Evolutionary conservation across 2,329 filamentous ascomycete genomes (phyloP).

Genomic region (Xylariaceae sp.): DNA sequence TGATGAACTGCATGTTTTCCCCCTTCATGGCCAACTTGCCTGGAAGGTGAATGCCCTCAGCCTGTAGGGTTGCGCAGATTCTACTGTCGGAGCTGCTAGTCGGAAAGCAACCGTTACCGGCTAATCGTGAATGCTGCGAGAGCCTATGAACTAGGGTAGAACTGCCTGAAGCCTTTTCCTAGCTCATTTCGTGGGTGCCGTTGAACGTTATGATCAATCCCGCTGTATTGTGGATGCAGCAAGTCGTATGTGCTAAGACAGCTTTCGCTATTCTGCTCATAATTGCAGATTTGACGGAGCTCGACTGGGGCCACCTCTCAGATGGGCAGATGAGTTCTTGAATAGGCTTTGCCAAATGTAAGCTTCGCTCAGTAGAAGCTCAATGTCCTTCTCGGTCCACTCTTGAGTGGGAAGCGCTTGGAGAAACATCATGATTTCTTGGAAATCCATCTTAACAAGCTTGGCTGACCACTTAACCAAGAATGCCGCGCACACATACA

Average conservation of each 20-base stretch:
- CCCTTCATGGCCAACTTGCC: not conserved
- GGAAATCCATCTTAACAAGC: constrained; percentile 94
- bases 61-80: not conserved
- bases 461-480: constrained; percentile 98
- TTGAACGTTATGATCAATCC: not conserved
- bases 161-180: not conserved
- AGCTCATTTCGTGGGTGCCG: not conserved
- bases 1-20: not conserved
- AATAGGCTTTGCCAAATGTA: constrained; percentile 99
- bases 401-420: constrained; percentile 89
- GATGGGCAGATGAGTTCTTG: constrained; percentile 88
- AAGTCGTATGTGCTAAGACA: not conserved
- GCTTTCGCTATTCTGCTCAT: constrained; percentile 13
- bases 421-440: constrained; percentile 99
- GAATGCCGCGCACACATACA: constrained; percentile 97
- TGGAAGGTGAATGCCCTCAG: too few species aligned
- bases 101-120: not conserved
- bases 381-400: constrained; percentile 98
- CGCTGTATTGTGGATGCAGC: not conserved
- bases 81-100: not conserved
- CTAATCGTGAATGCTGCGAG: not conserved
- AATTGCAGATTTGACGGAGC: constrained; percentile 46
- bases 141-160: not conserved
- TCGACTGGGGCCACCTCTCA: constrained; percentile 58
- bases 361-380: constrained; percentile 90